A percentile compares a stretch with the other conserved stretches of the same genome.
Conservation (phyloP, 805 yeast genomes). For the Tetrapisispora pingtungensis region DNA sequence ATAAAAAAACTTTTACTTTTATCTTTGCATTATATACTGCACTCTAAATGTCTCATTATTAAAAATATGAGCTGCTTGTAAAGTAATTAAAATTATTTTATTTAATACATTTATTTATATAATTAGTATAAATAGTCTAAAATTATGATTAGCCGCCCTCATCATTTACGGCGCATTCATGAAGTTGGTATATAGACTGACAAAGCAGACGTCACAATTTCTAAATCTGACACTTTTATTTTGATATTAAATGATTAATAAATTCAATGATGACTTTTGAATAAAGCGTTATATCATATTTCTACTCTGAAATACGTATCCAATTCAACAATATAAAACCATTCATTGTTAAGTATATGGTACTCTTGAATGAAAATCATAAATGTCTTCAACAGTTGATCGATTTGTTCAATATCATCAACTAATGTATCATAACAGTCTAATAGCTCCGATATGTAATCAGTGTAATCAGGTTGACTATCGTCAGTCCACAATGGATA, state of each 20-base stretch:
- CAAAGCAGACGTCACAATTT: background rate
- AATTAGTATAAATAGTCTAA: background rate
- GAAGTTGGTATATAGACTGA: too few species aligned
- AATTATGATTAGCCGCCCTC: too few species aligned
- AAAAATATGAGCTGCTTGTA: too few species aligned
- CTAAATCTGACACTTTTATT: background rate
- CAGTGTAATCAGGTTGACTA: background rate
- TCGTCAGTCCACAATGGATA: background rate
- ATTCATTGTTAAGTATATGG: background rate
- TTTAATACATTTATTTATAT: too few species aligned
- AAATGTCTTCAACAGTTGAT: background rate
- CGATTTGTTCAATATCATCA: background rate
- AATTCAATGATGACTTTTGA: too few species aligned
- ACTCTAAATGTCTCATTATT: too few species aligned
- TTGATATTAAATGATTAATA: too few species aligned
- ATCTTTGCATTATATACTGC: too few species aligned
- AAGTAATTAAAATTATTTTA: too few species aligned
- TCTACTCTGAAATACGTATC: background rate
- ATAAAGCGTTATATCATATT: background rate
- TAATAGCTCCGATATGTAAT: background rate
- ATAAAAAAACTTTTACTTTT: too few species aligned
- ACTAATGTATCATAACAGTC: background rate
- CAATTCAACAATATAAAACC: background rate
- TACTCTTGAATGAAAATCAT: background rate
- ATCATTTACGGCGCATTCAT: too few species aligned